Evolutionary conservation across 116 monocot genomes (phyloP), one percentile per base, ranked within the genome.

Genomic region (Zostera marina): DNA sequence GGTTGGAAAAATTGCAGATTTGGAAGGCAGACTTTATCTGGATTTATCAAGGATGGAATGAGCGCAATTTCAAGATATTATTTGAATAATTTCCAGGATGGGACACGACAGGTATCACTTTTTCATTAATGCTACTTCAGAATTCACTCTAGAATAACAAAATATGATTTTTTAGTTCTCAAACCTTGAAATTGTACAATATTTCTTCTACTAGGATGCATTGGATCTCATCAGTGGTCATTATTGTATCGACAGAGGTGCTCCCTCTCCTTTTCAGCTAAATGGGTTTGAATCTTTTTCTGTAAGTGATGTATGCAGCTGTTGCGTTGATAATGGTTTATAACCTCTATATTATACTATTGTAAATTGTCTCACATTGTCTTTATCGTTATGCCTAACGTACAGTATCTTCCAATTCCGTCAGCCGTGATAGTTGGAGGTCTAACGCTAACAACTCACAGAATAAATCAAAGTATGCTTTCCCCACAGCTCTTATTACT

Each of bases 41-140:
- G 93, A 58, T 51, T 88, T 65, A 66, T 93, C 62, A 88, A 93
- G 70, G 93, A 93, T 76, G 93, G 93, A 2, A 71, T 88, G 54
- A 93, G 77, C 69, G 88, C 93, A 68, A 62, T 88, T 66, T 88
- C 93, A 52, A 71, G 93, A 66, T 93, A 93, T 75, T 93, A 81
- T 58, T 68, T 84, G 72, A 93, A 93, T 66, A 93, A 93, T 76
- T 93, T 93, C 70, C 93, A 93, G 39, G 93, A 93, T 77, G 93
- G 93, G 23, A 51, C 81, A 53, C 78, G 93, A 44, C 93, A 93
- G 67, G 93, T 93, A 81, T 53, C 62, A 49, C 53, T 42, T 23
- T 12, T 25, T 11, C 9, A 49, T 9, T 25, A 12, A 53, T 47
- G 2, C 9, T 58, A n/a, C 58, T 59, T 21, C 17, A 14, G 11